These are phyloP conservation scores for Xylaria sp. DNA, from an alignment of 495 filamentous ascomycete species.

Conservation along the genomic window DNA sequence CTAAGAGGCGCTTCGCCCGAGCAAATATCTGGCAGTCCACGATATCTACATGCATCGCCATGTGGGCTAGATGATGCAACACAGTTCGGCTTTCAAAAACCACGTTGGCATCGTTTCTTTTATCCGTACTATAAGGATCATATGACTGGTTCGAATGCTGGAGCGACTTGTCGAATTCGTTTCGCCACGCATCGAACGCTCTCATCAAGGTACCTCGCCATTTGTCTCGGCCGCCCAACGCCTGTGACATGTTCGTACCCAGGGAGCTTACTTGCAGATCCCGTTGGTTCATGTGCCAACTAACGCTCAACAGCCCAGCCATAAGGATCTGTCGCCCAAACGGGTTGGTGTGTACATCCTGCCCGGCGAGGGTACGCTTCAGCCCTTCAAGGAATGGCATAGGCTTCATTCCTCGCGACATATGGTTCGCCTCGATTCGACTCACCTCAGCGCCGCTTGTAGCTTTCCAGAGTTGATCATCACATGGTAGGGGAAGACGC, in stretches of 20 bases:
- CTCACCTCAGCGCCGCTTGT: conserved; percentile 88
- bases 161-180: conserved; percentile 88
- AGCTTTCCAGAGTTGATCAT: conserved; percentile 93
- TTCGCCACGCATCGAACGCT: conserved; percentile 94
- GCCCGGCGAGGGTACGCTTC: conserved; percentile 85
- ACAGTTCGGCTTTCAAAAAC: conserved; percentile 88
- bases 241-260: conserved; percentile 71
- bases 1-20: conserved; percentile 81
- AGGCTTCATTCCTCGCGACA: conserved; percentile 83
- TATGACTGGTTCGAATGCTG: conserved; percentile 50
- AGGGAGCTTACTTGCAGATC: conserved; percentile 94
- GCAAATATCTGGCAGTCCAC: conserved; percentile 98
- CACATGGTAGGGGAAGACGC: conserved; percentile 88
- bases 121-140: conserved; percentile 57
- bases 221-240: conserved; percentile 88
- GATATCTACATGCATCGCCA: conserved; percentile 97
- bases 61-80: conserved; percentile 91
- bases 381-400: conserved; percentile 91
- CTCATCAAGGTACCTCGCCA: conserved; percentile 89
- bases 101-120: conserved; percentile 69
- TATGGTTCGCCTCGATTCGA: conserved; percentile 80
- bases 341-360: conserved; percentile 88
- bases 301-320: conserved; percentile 90
- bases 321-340: conserved; percentile 97
- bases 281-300: conserved; percentile 97